These are phyloP conservation scores for Lasiosphaeria miniovina DNA, from an alignment of 495 filamentous ascomycete genomes.

Conservation along the genomic window DNA sequence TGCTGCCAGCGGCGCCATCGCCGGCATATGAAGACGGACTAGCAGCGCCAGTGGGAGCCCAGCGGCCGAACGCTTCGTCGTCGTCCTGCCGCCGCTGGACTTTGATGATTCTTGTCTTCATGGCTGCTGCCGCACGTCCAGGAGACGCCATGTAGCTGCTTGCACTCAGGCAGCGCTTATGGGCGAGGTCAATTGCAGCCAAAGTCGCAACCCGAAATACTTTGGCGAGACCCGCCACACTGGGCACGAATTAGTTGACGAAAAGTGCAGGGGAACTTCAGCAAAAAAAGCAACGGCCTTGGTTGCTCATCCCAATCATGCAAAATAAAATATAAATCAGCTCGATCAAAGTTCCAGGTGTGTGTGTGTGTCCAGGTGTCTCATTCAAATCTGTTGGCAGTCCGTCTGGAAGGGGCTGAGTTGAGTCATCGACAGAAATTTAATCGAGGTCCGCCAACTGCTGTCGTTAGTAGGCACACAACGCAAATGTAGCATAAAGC, in stretches of 20 bases:
- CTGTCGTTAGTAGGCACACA: too few species aligned
- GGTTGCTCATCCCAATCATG: not conserved
- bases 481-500: too few species aligned
- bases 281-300: too few species aligned
- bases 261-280: too few species aligned
- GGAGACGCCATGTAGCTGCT: not conserved
- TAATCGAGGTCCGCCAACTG: not conserved
- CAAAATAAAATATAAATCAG: not conserved
- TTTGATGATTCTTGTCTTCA: conserved; percentile 36
- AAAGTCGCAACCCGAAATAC: too few species aligned
- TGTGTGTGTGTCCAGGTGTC: not conserved
- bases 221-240: too few species aligned
- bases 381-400: not conserved
- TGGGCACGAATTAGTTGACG: too few species aligned
- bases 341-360: not conserved
- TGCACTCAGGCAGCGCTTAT: too few species aligned
- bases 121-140: conserved; percentile 9
- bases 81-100: conserved; percentile 15
- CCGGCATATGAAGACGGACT: not conserved
- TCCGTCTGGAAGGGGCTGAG: not conserved
- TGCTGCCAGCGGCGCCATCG: not conserved
- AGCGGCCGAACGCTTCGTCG: conserved; percentile 24
- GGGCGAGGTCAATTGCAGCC: too few species aligned
- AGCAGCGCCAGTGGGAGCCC: conserved; percentile 1
- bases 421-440: not conserved